Percentiles rank a stretch among this genome's conserved stretches.
These are phyloP conservation scores for Diaporthe eres DNA, from an alignment of 2,329 filamentous ascomycete species.

Conservation along the genomic window DNA sequence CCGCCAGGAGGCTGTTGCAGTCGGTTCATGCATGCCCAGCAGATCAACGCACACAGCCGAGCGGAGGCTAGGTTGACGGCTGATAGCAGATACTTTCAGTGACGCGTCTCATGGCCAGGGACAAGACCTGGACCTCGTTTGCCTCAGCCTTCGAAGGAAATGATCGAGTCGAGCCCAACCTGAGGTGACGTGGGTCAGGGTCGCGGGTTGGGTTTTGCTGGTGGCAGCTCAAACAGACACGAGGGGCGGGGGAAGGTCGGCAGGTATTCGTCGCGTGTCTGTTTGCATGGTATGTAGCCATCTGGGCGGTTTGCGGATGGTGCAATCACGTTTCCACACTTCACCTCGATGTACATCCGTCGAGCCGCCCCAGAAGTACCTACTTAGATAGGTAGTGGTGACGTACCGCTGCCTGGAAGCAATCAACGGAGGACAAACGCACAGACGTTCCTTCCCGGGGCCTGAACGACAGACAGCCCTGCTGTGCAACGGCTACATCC, in stretches of 20 bases:
- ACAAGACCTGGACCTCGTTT: background rate
- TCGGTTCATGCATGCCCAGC: slow-evolving; percentile 20
- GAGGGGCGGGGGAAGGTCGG: background rate
- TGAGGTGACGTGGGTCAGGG: background rate
- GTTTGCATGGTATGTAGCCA: background rate
- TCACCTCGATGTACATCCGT: background rate
- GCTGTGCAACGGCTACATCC: slow-evolving; percentile 15
- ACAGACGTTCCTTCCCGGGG: background rate
- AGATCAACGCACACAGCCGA: slow-evolving; percentile 8
- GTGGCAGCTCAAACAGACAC: background rate
- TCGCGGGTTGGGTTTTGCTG: background rate
- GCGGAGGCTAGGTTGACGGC: background rate
- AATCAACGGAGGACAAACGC: slow-evolving; percentile 7
- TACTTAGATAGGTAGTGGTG: background rate
- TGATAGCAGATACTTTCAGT: background rate
- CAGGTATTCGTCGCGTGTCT: background rate
- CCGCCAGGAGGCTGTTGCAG: background rate
- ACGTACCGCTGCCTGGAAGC: background rate
- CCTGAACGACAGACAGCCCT: slow-evolving; percentile 5
- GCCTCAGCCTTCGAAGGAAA: background rate
- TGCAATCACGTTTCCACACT: background rate
- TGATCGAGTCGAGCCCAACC: background rate
- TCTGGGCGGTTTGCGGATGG: background rate
- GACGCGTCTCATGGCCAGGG: background rate
- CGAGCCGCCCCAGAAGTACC: too few species aligned